A percentile compares a stretch with the other conserved stretches of the same genome.
Evolutionary conservation across 2,329 filamentous ascomycete species (phyloP).

Genomic region (Stagonosporopsis rhizophila): DNA sequence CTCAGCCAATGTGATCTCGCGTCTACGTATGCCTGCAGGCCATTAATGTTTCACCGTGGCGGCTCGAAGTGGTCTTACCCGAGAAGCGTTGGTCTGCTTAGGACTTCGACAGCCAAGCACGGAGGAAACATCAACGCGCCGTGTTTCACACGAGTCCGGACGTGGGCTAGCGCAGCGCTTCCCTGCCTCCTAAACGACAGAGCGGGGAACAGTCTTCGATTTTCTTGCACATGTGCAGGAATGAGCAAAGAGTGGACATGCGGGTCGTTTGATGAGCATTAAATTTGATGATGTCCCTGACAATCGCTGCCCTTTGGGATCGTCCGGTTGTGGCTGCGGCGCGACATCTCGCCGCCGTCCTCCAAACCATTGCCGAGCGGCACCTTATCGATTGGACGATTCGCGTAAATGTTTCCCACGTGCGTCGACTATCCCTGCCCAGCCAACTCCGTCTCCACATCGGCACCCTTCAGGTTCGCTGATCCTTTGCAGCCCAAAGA

Average conservation of each 20-base stretch:
- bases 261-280: constrained; percentile 1
- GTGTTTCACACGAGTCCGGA: constrained; percentile 20
- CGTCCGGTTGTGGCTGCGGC: constrained; percentile 16
- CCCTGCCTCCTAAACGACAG: background rate
- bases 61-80: constrained; percentile 17
- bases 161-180: constrained; percentile 13
- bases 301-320: constrained; percentile 12
- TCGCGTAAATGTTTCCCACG: constrained; percentile 18
- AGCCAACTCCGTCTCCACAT: constrained; percentile 15
- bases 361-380: constrained; percentile 5
- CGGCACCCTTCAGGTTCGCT: constrained; percentile 8
- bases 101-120: constrained; percentile 18
- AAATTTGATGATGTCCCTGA: constrained; percentile 1
- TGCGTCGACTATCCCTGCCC: constrained; percentile 10
- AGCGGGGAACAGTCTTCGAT: constrained; percentile 1
- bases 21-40: constrained; percentile 4
- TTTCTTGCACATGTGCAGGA: constrained; percentile 3
- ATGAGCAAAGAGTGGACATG: background rate
- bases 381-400: constrained; percentile 15
- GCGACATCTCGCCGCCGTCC: constrained; percentile 8
- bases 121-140: constrained; percentile 17
- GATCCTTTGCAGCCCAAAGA: constrained; percentile 12
- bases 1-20: constrained; percentile 32
- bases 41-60: constrained; percentile 19
- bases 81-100: constrained; percentile 15